Base-by-base conservation (phyloP, 495 filamentous ascomycete species). In the Daldinia vernicosa region DNA sequence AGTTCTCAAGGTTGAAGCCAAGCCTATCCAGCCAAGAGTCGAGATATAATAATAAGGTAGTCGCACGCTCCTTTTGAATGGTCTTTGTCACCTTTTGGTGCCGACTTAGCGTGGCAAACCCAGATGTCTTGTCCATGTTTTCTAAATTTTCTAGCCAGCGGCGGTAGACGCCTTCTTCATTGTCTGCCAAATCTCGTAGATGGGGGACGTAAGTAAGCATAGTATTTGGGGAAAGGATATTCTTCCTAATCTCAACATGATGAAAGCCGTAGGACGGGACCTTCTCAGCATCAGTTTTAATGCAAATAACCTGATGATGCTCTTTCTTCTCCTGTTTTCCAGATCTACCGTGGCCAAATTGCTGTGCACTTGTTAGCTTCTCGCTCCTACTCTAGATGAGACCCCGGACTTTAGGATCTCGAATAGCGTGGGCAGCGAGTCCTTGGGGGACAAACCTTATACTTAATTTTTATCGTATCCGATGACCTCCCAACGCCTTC, bases 191-290 rank as follows among this genome's bases (percentile, higher is more conserved):
- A 50, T 85, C 83, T 39, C 81, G 76, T 32, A 84, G 70, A 68
- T 85, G 82, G 7, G 83, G 83, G 5, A 84, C 80, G 60, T 83
- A 85, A 35, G 77, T 83, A 40, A 84, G 80, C 77, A 81, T 81
- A 14, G 82, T 82, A 69, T 85, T 82, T 0, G 82, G 80, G 1
- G 82, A 79, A 30, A 84, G 79, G 14, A 85, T 81, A 47, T 84
- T 84, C 43, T 81, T 84, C 64, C 66, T 76, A n/a, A 85, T 80
- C 63, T 84, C 82, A n/a, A 84, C 80, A 66, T 84, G 81, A 52
- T 84, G 83, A 54, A 83, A 84, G 26, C 78, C 65, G 61, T 85
- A 85, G 7, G 70, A 61, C 19, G 83, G 83, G 3, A 82, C 80
- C 5, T 73, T 71, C 12, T 80, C 79, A 47, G 71, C 77, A 56